These are phyloP conservation scores for Fusarium sp. DNA, from an alignment of 2,329 filamentous ascomycete genomes.

Conservation along the genomic window DNA sequence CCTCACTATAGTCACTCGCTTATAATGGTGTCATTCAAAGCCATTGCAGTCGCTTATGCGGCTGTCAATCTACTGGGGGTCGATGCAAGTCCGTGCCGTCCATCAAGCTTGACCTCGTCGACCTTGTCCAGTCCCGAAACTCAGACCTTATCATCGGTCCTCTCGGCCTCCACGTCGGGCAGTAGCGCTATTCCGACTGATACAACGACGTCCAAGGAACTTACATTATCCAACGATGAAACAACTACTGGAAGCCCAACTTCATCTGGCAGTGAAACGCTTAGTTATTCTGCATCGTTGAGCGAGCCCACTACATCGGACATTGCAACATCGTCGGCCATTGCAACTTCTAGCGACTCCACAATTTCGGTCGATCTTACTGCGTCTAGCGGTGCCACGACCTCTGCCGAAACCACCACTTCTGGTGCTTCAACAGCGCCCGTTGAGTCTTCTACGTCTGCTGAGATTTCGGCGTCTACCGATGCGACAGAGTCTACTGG, in stretches of 20 bases:
- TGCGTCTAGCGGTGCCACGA: accelerated
- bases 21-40: slow-evolving; percentile 14
- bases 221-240: accelerated
- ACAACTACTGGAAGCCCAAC: not conserved
- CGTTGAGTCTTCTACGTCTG: not conserved
- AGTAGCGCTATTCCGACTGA: not conserved
- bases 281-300: accelerated
- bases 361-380: not conserved
- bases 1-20: slow-evolving; percentile 4
- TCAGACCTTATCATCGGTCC: not conserved
- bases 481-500: not conserved
- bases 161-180: not conserved
- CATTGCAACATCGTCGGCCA: not conserved
- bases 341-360: not conserved
- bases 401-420: not conserved
- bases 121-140: not conserved
- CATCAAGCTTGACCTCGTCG: not conserved
- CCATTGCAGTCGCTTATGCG: slow-evolving; percentile 5
- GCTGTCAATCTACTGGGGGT: not conserved
- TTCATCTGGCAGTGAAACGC: not conserved
- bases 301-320: not conserved
- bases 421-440: accelerated
- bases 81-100: slow-evolving; percentile 4
- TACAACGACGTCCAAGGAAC: not conserved
- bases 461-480: no score